phyloP scores from a whole-genome alignment of 1,284 basidiomycete species.

The Cryptococcus hybrid region DNA sequence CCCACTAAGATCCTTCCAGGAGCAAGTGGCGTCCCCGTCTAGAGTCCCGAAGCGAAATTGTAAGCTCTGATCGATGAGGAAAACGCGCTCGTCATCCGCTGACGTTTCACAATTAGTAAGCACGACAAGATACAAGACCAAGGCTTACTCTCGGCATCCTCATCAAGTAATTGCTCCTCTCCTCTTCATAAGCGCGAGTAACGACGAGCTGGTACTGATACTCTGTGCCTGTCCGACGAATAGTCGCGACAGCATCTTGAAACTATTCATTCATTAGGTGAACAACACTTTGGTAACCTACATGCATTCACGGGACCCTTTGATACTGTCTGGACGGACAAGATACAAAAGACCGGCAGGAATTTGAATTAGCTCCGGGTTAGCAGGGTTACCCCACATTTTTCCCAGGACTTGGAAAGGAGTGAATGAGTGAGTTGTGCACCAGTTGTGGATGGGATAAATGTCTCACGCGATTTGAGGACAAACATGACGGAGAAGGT shows the following conservation, averaged over 20 bases:
- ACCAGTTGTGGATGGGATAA: slow-evolving; percentile 7
- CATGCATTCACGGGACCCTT: slow-evolving; percentile 97
- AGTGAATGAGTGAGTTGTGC: slow-evolving; percentile 2
- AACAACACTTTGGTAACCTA: slow-evolving; percentile 52
- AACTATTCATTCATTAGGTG: neutral
- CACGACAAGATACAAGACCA: slow-evolving; percentile 2
- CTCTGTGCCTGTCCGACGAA: slow-evolving; percentile 76
- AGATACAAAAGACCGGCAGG: slow-evolving; percentile 89
- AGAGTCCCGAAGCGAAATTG: slow-evolving; percentile 73
- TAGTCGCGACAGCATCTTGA: slow-evolving; percentile 90
- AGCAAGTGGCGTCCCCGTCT: slow-evolving; percentile 74
- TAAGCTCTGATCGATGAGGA: slow-evolving; percentile 85
- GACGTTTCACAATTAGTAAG: neutral
- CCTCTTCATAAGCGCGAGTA: slow-evolving; percentile 91
- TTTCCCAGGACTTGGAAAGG: slow-evolving; percentile 70
- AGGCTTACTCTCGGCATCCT: slow-evolving; percentile 90
- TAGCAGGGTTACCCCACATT: slow-evolving; percentile 80
- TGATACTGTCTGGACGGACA: slow-evolving; percentile 83
- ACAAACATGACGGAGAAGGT: slow-evolving; percentile 60
- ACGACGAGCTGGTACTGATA: slow-evolving; percentile 96
- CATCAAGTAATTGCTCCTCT: slow-evolving; percentile 88
- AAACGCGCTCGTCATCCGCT: slow-evolving; percentile 90
- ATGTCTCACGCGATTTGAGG: slow-evolving; percentile 72
- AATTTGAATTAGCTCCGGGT: slow-evolving; percentile 91
- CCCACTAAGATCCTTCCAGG: slow-evolving; percentile 79